These are phyloP conservation scores for Colletotrichum acutatum DNA, from an alignment of 2,329 filamentous ascomycete genomes.

Conservation along the genomic window DNA sequence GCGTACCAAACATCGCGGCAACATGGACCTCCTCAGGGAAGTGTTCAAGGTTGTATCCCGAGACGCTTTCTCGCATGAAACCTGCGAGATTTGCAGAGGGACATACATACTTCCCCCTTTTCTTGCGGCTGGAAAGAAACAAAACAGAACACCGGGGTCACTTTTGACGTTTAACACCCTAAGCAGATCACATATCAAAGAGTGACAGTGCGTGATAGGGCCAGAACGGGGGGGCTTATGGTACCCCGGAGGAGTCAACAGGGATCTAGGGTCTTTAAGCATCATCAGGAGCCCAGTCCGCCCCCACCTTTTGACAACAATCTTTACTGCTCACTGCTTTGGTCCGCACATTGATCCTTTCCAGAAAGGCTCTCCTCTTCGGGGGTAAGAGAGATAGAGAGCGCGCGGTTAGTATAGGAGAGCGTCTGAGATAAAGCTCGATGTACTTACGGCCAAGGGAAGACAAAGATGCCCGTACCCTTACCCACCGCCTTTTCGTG, in stretches of 20 bases:
- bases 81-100: not conserved
- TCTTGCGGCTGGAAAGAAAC: not conserved
- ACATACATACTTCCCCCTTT: not conserved
- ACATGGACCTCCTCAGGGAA: not conserved
- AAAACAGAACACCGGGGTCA: not conserved
- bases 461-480: not conserved
- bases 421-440: conserved; percentile 6
- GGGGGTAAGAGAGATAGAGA: not conserved
- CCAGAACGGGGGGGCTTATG: conserved; percentile 1
- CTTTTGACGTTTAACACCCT: not conserved
- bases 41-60: not conserved
- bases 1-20: not conserved
- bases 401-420: not conserved
- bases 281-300: not conserved
- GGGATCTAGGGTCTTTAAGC: conserved; percentile 17
- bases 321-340: not conserved
- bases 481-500: conserved; percentile 12
- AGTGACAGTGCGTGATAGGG: conserved; percentile 13
- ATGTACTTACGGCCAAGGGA: not conserved
- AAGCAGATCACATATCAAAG: conserved; percentile 6
- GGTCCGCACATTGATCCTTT: not conserved
- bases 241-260: conserved; percentile 17
- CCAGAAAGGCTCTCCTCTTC: not conserved
- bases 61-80: not conserved
- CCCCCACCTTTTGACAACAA: conserved; percentile 21